Evolutionary conservation across 768 basidiomycete genomes (phyloP).

Genomic region (Boletus eberwhitei): DNA sequence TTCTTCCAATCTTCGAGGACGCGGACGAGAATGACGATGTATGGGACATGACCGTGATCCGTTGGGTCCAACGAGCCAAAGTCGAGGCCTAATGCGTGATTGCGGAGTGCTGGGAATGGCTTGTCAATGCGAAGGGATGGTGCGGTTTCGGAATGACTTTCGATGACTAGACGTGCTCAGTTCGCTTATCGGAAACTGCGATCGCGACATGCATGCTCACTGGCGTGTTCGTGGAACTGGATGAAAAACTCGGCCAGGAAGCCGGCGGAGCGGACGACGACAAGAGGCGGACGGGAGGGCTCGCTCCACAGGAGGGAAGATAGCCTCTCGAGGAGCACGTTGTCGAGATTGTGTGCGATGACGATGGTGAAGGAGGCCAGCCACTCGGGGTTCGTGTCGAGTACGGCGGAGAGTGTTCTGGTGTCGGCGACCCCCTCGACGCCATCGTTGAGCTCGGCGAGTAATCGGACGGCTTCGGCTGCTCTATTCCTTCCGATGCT

Average conservation of each 20-base stretch:
- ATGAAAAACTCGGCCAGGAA: slow-evolving; percentile 87
- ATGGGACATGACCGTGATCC: slow-evolving; percentile 88
- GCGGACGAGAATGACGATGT: slow-evolving; percentile 83
- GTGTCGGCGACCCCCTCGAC: slow-evolving; percentile 70
- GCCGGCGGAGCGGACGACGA: slow-evolving; percentile 80
- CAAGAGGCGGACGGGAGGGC: slow-evolving; percentile 57
- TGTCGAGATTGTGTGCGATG: slow-evolving; percentile 78
- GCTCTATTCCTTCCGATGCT: slow-evolving; percentile 82
- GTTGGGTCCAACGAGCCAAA: slow-evolving; percentile 80
- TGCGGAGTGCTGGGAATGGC: slow-evolving; percentile 79
- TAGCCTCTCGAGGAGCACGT: slow-evolving; percentile 52
- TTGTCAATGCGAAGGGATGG: slow-evolving; percentile 83
- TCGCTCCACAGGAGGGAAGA: slow-evolving; percentile 68
- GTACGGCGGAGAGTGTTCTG: slow-evolving; percentile 51
- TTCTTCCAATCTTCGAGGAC: slow-evolving; percentile 82
- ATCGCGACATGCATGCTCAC: slow-evolving; percentile 42
- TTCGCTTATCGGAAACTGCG: neutral
- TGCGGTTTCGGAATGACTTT: slow-evolving; percentile 76
- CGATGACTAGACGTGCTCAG: slow-evolving; percentile 58
- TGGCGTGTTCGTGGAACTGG: slow-evolving; percentile 84
- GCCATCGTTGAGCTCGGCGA: slow-evolving; percentile 84
- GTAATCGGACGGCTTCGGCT: slow-evolving; percentile 68
- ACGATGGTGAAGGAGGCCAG: slow-evolving; percentile 71
- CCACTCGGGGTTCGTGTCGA: slow-evolving; percentile 52
- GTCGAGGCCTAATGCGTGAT: slow-evolving; percentile 69